Conservation (phyloP, 164 flowering plant species). For the Vitis riparia region DNA sequence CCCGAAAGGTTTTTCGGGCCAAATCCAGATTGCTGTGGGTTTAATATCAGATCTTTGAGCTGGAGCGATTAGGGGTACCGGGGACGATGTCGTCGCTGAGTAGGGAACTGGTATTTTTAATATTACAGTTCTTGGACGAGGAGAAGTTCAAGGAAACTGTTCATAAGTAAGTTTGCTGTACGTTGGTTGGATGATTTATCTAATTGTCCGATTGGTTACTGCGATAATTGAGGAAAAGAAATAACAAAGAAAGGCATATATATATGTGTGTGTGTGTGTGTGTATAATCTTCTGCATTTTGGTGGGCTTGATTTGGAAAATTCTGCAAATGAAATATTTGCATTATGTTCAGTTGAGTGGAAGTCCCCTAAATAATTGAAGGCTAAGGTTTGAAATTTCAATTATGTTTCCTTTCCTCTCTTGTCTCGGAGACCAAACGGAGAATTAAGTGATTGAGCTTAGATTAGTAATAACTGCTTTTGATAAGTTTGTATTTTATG, state of each 20-base stretch:
- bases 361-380: background rate
- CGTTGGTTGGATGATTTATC: background rate
- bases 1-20: background rate
- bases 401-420: background rate
- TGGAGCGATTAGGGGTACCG: conserved; percentile 67
- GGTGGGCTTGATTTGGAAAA: background rate
- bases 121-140: conserved; percentile 71
- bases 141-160: conserved; percentile 76
- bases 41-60: conserved; percentile 34
- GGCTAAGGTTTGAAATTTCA: background rate
- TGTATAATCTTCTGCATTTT: background rate
- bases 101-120: conserved; percentile 67
- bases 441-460: background rate
- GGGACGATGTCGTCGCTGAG: conserved; percentile 71
- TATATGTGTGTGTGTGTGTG: no score
- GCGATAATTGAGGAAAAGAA: conserved; percentile 1
- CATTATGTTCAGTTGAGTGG: background rate
- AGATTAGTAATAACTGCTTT: background rate
- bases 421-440: background rate
- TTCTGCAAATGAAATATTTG: background rate
- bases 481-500: background rate
- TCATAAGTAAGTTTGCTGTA: conserved; percentile 44
- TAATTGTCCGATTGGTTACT: background rate
- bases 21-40: background rate
- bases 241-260: background rate